Conservation (phyloP, 495 filamentous ascomycete genomes). For the Tuber microsphaerosporum region DNA sequence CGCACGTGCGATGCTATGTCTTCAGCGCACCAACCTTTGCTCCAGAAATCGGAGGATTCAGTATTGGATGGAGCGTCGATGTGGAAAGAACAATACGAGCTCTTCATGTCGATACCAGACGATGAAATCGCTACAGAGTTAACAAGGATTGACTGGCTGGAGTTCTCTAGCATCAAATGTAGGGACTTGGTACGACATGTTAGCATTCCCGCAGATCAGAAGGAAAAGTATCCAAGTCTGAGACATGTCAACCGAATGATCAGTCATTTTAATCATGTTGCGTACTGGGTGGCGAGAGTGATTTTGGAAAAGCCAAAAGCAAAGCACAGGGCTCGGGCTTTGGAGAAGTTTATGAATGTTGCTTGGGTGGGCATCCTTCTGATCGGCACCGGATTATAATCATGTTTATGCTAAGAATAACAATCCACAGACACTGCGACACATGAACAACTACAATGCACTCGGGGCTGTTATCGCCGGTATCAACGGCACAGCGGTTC, state of each 20-base stretch:
- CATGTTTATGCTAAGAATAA: slow-evolving; percentile 15
- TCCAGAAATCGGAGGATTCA: slow-evolving; percentile 17
- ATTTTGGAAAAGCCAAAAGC: slow-evolving; percentile 90
- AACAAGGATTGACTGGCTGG: slow-evolving; percentile 92
- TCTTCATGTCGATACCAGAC: slow-evolving; percentile 45
- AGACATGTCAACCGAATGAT: slow-evolving; percentile 89
- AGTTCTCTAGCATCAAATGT: slow-evolving; percentile 92
- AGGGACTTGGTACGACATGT: slow-evolving; percentile 90
- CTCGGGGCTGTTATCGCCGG: slow-evolving; percentile 88
- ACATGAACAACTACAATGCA: slow-evolving; percentile 94
- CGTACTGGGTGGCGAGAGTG: slow-evolving; percentile 84
- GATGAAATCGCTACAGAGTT: slow-evolving; percentile 83
- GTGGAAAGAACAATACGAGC: slow-evolving; percentile 36
- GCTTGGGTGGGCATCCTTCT: slow-evolving; percentile 49
- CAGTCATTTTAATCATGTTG: slow-evolving; percentile 90
- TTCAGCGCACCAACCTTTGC: slow-evolving; percentile 19
- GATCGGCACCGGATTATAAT: background rate
- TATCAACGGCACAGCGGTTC: slow-evolving; percentile 78
- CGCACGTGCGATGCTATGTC: slow-evolving; percentile 35
- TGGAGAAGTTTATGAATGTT: slow-evolving; percentile 91
- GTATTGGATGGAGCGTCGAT: slow-evolving; percentile 19
- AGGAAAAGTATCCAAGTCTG: slow-evolving; percentile 70
- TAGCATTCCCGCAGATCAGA: slow-evolving; percentile 61
- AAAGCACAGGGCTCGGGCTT: slow-evolving; percentile 79
- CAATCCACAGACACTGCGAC: slow-evolving; percentile 59